Evolutionary conservation across 2,329 filamentous ascomycete species (phyloP), one percentile per base, ranked within the genome.

Genomic region (Xylaria sp.): DNA sequence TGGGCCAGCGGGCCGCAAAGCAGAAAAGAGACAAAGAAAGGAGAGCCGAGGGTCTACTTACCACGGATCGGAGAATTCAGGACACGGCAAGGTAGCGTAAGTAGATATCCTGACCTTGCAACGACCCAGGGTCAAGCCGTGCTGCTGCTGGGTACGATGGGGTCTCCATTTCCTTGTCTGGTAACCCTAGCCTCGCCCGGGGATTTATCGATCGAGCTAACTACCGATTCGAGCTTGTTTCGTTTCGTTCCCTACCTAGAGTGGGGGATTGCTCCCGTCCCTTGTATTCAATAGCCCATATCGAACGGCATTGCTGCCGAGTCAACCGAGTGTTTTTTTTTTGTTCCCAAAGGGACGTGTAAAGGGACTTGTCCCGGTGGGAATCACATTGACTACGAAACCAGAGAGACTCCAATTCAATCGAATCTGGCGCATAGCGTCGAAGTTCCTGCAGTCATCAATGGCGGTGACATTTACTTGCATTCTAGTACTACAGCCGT

Each of bases 201-300:
- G 59, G 58, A 68, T 61, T 68, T 68, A 62, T 66, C 66, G 66
- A 68, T 68, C 66, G 63, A 66, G 57, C 63, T 56, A 68, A 68
- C 63, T 68, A 68, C 66, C 66, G 63, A 68, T 56, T 66, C 58
- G 20, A 66, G 52, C 56, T 20, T 34, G 57, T 62, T 48, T 68
- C 43, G 30, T 65, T 65, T 68, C 41, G 25, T 52, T 60, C 28
- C 52, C 62, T 56, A 56, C 13, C 30, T 32, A 41, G 36, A 34
- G 50, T 59, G 58, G 66, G 46, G 56, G n/a, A 66, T n/a, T 63
- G 28, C 34, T 66, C 46, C 45, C 28, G 52, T 59, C 55, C 58
- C 63, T 59, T 50, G 63, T 43, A 46, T 59, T 28, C 10, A 23
- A 20, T 36, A 57, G 34, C 41, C 25, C 12, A 39, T 45, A 36